Base-by-base conservation (phyloP, 805 yeast genomes). In the Candida manassasensis region DNA sequence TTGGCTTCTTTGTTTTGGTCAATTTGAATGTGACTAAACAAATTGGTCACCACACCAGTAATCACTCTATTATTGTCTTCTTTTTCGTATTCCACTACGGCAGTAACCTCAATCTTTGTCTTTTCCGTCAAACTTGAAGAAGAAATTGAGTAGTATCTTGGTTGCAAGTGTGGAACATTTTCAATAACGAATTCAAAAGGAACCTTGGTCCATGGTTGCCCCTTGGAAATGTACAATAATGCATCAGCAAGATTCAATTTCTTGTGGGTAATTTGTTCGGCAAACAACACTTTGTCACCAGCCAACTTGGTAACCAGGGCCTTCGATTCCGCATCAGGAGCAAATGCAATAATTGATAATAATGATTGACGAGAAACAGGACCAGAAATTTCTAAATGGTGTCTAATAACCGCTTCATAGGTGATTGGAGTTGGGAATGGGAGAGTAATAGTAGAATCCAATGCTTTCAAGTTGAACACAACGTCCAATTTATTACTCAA, bases 141-240 rank as follows among this genome's bases (percentile, higher is more conserved):
- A 2, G 97, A 89, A 47, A 90, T 90, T 15, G 97, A 90, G 63
- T 90, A 90, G 66, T 87, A 90, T 60, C 98, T 89, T 27, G 97
- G 96, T 59, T 84, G 94, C 52, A 93, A 67, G 48, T 79, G 84
- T 28, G 88, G 75, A 43, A 93, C 59, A 19, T 82, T 73, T 66
- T 90, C 98, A 48, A 89, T 68, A 26, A 93, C 61, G 53, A 89
- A 85, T 42, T 79, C 80, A 68, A 90, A 83, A 21, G 97, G 96
- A 32, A 90, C 84, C 11, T 59, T 50, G 10, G 55, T 47, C 97
- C 97, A 93, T n/a, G 75, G 59, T 18, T 42, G 51, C 38, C 85
- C 87, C 10, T 66, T 50, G 11, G 95, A 83, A 29, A 89, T 57
- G 15, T 58, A 39, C 32, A 71, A 60, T 44, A 90, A 69, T 6